Evolutionary conservation across 2,329 filamentous ascomycete species (phyloP), one percentile per base, ranked within the genome.

Genomic region (Microdochium bolleyi): DNA sequence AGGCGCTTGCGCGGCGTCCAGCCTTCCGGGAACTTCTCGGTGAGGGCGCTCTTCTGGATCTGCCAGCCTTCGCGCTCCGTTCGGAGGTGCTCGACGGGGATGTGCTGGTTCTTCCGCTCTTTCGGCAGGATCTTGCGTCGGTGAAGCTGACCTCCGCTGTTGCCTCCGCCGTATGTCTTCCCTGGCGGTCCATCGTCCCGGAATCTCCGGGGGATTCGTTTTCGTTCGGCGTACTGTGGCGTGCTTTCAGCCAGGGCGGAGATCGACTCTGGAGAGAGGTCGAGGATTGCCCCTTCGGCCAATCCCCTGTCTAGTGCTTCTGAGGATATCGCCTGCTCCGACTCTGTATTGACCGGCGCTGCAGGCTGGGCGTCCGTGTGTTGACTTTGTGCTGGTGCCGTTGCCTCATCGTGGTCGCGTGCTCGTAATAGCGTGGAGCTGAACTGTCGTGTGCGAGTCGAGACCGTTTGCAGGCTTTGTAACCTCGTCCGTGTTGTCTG

Each of bases 1-100:
- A 99, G 78, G 54, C 85, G 85, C 69, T 95, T 96, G 49, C 81
- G 79, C 27, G 94, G 92, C 25, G 79, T 78, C 92, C 92, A 99
- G 10, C 85, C 83, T 8, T 85, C 80, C 1, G 83, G 83, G 58
- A 96, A 94, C 64, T 97, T 99, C 55, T 81, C 70, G 61, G 85
- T 80, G 34, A 95, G 70, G 0, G 84, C 87, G 1, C 73, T 73
- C 66, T 96, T 96, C 59, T 96, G 87, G 14, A 81, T 67, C 65
- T 82, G 78, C 94, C 94, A 97, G 3, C 62, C 55, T 57, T 84
- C 79, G 3, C 62, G 67, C 53, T 69, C 57, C 19, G 56, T 54
- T 1, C 58, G 58, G 2, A 24, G 46, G 51, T 53, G 58, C 22
- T 58, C 56, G 48, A 55, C 27, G 13, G 10, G 14, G 1, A 14